Evolutionary conservation across 163 green algal genomes (phyloP), one percentile per base, ranked within the genome.

Genomic region (Chlorella variabilis): DNA sequence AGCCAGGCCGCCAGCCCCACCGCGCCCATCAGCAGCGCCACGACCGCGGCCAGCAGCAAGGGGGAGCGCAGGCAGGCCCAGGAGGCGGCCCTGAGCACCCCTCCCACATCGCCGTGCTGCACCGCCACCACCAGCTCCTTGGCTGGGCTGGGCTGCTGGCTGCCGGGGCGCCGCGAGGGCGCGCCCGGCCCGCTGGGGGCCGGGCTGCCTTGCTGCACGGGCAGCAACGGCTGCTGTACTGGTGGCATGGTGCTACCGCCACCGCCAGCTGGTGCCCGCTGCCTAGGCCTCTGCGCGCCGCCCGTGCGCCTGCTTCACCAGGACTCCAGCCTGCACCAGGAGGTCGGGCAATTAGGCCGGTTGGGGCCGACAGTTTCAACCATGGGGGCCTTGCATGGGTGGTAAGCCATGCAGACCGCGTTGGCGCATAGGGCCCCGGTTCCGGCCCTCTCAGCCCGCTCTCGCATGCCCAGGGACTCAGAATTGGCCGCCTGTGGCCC

Each of bases 101-200:
- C 48, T 7, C 18, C 69, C 17, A 58, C 45, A 58, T 77, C 45
- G 3, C 69, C 69, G 5, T 65, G 69, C 69, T 63, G n/a, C 29
- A 77, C 31, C 17, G 69, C 69, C 45, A 33, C 23, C 29, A 77
- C 42, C 5, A 77, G 45, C 29, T 77, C 69, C 45, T 77, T 77
- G 21, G 69, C 69, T 33, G 69, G 69, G 69, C 69, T 77, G 45
- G 45, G 21, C 17, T 77, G 45, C 45, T 77, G 69, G 69, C 42
- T 45, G 69, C 18, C 42, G 13, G 45, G 31, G 0, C 67, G 67
- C 23, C 67, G 11, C 4, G 38, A 17, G 2, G 23, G 21, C 9
- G 13, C 25, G 1, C 41, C n/a, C 4, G n/a, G 25, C 42, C 23
- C 41, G 0, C 13, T 25, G 9, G 41, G 42, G 42, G 20, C 36